Base-by-base conservation (phyloP, 108 stramenopile species). In the Stephanodiscus triporus region DNA sequence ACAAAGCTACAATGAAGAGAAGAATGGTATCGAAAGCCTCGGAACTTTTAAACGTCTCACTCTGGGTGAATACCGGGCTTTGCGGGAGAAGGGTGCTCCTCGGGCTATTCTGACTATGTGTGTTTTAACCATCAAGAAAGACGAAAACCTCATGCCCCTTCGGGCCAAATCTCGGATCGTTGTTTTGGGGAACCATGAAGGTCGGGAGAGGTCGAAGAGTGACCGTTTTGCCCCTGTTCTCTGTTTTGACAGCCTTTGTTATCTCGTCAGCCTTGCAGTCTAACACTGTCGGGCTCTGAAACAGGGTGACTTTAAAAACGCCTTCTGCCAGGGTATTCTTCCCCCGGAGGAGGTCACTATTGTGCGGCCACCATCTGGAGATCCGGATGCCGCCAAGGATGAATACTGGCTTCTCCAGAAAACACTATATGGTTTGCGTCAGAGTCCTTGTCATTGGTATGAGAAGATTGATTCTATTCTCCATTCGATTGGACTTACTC, bases 261-360 rank as follows among this genome's bases (percentile, higher is more conserved):
- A 4, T 34, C 32, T 34, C 5, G 32, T 34, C 32, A 34, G 32
- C 32, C 32, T 34, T 34, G 32, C 32, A n/a, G n/a, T n/a, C n/a
- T n/a, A n/a, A n/a, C n/a, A n/a, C n/a, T n/a, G 53, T 17, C 27
- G 76, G 0, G 38, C 55, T 11, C 59, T 70, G 50, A 51, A 77
- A 71, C 76, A 78, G 32, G 69, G 70, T 32, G 77, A 78, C 34
- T 70, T 50, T 40, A 78, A 78, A 16, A 78, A 78, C 47, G 77
- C 77, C 11, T 78, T 78, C 50, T 78, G 77, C 63, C 61, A 78
- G 8, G 49, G 70, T 4, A 26, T 9, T 2, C 30, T 73, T 17
- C 69, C 70, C 1, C 54, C 56, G 0, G 72, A 73, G 50, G 72
- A 73, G 51, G n/a, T 51, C 5, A 63, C 62, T 1, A 61, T 63